These are phyloP conservation scores for Globisporangium takayamanum DNA, from an alignment of 352 stramenopile genomes.

Conservation along the genomic window DNA sequence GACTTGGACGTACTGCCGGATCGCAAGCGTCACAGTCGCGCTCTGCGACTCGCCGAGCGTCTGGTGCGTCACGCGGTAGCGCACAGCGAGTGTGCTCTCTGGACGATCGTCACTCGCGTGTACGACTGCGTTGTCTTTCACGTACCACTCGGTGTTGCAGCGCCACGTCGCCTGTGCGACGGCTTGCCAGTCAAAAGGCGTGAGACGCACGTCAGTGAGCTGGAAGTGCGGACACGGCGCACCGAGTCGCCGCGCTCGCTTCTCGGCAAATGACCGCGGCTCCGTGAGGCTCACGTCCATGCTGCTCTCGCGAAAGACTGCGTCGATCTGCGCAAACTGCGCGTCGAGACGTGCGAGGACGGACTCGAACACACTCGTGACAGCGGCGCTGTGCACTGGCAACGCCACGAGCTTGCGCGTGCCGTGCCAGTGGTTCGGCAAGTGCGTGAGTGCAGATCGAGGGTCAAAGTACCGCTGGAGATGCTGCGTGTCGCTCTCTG, in stretches of 20 bases:
- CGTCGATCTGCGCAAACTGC: constrained; percentile 1
- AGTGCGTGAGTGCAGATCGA: too few relatives aligned
- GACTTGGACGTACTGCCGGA: constrained; percentile 28
- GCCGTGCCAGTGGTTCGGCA: neutral
- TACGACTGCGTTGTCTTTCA: neutral
- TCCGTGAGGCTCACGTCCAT: constrained; percentile 6
- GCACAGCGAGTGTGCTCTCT: constrained; percentile 4
- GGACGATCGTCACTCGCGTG: neutral
- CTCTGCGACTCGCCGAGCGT: neutral
- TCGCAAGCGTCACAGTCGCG: constrained; percentile 22
- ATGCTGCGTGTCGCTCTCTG: neutral
- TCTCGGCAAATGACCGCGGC: constrained; percentile 10
- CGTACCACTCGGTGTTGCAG: constrained; percentile 1
- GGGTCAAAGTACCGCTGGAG: constrained; percentile 1
- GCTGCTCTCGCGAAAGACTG: constrained; percentile 7
- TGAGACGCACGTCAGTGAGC: constrained; percentile 3
- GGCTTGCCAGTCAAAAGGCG: constrained; percentile 2
- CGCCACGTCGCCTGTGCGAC: constrained; percentile 1
- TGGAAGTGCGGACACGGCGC: constrained; percentile 2
- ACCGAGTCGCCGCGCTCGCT: neutral
- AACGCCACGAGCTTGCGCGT: neutral
- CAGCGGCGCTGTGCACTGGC: neutral
- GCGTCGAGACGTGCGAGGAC: constrained; percentile 4
- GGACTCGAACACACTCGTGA: neutral
- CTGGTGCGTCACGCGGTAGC: constrained; percentile 1